Evolutionary conservation across 768 basidiomycete genomes (phyloP).

Genomic region (Coprinellus micaceus): DNA sequence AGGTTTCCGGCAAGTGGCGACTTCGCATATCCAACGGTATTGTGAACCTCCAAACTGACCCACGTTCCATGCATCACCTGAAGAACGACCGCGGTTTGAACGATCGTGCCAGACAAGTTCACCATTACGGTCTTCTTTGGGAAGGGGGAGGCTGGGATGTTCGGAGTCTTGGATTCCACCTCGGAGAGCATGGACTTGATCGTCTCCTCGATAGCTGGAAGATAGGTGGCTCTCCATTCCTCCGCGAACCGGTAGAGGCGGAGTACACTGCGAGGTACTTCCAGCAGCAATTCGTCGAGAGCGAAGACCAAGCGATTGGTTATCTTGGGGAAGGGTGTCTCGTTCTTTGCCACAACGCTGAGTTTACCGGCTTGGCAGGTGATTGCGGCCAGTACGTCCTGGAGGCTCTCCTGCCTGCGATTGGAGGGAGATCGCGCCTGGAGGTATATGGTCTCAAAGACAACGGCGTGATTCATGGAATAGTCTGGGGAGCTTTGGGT

Average conservation of each 20-base stretch:
- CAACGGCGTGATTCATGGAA: conserved; percentile 45
- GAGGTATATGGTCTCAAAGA: conserved; percentile 51
- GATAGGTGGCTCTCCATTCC: conserved; percentile 78
- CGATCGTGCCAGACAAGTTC: conserved; percentile 52
- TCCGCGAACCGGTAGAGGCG: conserved; percentile 75
- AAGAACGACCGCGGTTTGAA: conserved; percentile 54
- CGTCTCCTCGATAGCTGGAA: conserved; percentile 70
- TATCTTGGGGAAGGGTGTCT: conserved; percentile 29
- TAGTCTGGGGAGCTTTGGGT: conserved; percentile 27
- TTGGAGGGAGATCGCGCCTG: conserved; percentile 54
- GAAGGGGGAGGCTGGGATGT: conserved; percentile 24
- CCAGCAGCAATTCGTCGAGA: conserved; percentile 45
- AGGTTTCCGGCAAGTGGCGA: conserved; percentile 31
- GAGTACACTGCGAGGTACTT: conserved; percentile 78
- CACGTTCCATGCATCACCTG: conserved; percentile 89
- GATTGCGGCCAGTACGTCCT: conserved; percentile 62
- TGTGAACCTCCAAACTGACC: conserved; percentile 68
- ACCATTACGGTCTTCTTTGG: conserved; percentile 26
- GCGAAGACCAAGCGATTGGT: conserved; percentile 32
- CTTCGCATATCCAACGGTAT: conserved; percentile 45
- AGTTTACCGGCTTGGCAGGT: conserved; percentile 43
- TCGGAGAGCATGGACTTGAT: conserved; percentile 64
- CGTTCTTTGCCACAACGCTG: conserved; percentile 30
- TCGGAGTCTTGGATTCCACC: conserved; percentile 40
- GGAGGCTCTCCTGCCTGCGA: conserved; percentile 35